Evolutionary conservation across 2,329 filamentous ascomycete species (phyloP).

Genomic region (Botrytis squamosa): DNA sequence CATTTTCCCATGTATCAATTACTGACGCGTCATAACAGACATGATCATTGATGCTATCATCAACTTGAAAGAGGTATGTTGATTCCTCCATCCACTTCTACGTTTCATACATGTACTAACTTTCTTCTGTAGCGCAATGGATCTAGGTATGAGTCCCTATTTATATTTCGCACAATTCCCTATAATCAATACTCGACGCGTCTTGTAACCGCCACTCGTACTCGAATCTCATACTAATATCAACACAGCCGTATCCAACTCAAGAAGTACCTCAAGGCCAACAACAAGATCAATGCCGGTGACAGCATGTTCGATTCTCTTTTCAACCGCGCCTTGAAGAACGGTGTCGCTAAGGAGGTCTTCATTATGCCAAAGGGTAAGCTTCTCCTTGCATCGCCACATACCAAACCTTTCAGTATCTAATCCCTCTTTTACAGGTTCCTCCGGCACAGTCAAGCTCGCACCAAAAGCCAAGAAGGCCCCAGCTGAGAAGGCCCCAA

Average conservation of each 20-base stretch:
- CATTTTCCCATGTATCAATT: slow-evolving; percentile 21
- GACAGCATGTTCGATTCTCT: slow-evolving; percentile 62
- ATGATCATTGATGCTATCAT: slow-evolving; percentile 40
- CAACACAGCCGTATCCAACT: slow-evolving; percentile 58
- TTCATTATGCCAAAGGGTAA: slow-evolving; percentile 72
- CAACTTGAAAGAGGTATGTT: slow-evolving; percentile 39
- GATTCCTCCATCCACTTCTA: background rate
- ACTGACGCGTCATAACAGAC: slow-evolving; percentile 34
- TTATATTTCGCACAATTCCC: slow-evolving; percentile 14
- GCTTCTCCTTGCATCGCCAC: slow-evolving; percentile 37
- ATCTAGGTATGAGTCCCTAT: slow-evolving; percentile 36
- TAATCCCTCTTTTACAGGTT: slow-evolving; percentile 47
- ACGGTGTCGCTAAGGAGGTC: slow-evolving; percentile 65
- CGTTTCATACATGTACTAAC: slow-evolving; percentile 24
- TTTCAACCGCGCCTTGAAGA: slow-evolving; percentile 67
- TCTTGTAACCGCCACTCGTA: slow-evolving; percentile 21
- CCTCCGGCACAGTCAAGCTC: slow-evolving; percentile 71
- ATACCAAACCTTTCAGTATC: slow-evolving; percentile 22
- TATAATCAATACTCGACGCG: slow-evolving; percentile 29
- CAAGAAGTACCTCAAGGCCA: slow-evolving; percentile 72
- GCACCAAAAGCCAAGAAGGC: slow-evolving; percentile 32
- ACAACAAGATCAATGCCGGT: slow-evolving; percentile 62
- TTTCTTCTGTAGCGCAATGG: slow-evolving; percentile 35
- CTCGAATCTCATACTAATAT: slow-evolving; percentile 26
- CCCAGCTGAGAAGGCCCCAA: slow-evolving; percentile 36